Base-by-base conservation (phyloP, 176 grass and related monocot genomes). In the Oryza punctata region DNA sequence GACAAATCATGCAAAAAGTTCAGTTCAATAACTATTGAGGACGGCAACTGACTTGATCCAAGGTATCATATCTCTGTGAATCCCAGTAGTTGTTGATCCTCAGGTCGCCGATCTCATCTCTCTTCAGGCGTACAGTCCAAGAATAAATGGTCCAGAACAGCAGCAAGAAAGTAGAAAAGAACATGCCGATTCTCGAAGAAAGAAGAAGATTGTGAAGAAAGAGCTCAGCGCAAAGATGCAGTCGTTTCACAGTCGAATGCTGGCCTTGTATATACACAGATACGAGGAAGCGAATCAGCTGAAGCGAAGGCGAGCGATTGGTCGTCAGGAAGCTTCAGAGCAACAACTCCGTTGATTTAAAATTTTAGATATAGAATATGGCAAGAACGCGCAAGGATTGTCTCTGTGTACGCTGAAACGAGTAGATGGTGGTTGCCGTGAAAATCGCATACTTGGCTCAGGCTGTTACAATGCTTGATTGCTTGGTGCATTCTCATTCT, bases 131-230 rank as follows among this genome's bases (percentile, higher is more conserved):
- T 25, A 59, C 2, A 7, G 60, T 43, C 81, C 75, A 73, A 33
- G 33, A 57, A n/a, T 60, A 67, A 19, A 87, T 73, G 49, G 64
- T 26, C 1, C 59, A 73, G 59, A 73, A 60, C 2, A 74, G 13
- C 10, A 84, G 61, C 13, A 88, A 25, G 60, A 79, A 73, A 1
- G 81, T 50, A 35, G 59, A 84, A 69, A 84, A 70, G 59, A 88
- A 25, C 86, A 87, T 87, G 24, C 10, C 7, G 10, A 7, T 8
- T 30, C 40, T 47, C 24, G 27, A 28, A 67, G 61, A 63, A 46
- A 46, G 26, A 16, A 46, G 26, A 16, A 3, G 30, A 24, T 2
- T 19, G 9, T 3, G 67, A 40, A 26, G 13, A 26, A 18, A 23
- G 49, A 65, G 61, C 38, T 41, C 13, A 10, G 12, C 2, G 35